Base-by-base conservation (phyloP, 1,139 yeast species). In the Zygosaccharomyces pseudobailii region DNA sequence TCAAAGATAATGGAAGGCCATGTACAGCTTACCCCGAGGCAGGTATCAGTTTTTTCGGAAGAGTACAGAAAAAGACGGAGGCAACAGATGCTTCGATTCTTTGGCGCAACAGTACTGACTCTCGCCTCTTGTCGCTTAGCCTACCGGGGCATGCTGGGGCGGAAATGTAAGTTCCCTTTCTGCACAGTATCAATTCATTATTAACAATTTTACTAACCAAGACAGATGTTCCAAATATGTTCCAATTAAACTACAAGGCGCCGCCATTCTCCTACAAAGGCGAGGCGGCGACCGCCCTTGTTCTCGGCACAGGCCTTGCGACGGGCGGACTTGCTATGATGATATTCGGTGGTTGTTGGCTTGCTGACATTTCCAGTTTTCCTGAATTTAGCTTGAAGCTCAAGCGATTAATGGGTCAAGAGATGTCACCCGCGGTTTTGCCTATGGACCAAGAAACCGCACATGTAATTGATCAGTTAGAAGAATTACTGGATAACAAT, bases 211-310 rank as follows among this genome's bases (percentile, higher is more conserved):
- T 52, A 54, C 51, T 52, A 50, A 53, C 52, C 32, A 9, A 10
- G 5, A 10, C 48, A 74, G 78, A 79, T 57, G 68, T 82, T 3
- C 97, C 97, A 6, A 77, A 78, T 23, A 73, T 82, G 57, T 90
- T 87, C 66, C 89, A 87, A 59, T 89, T 92, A 9, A 90, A 90
- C 67, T 92, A 89, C 60, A 76, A 80, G 41, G 95, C 95, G 1
- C 96, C 96, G 2, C 76, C 83, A 43, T 87, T 85, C 64, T 85
- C 86, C 46, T 80, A 85, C 66, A 81, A 87, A 51, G 77, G 80
- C 43, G 97, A 90, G 66, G 97, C 96, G 1, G 80, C 88, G 25
- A 82, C 82, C 32, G 97, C 97, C 0, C 89, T 90, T 4, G 81
- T 86, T 0, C 82, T 87, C 35, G 95, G 96, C 0, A 79, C 95